Percentiles rank a stretch among this genome's conserved stretches.
phyloP scores from a whole-genome alignment of 2,329 filamentous ascomycete genomes.

The Microascus cirrosus region DNA sequence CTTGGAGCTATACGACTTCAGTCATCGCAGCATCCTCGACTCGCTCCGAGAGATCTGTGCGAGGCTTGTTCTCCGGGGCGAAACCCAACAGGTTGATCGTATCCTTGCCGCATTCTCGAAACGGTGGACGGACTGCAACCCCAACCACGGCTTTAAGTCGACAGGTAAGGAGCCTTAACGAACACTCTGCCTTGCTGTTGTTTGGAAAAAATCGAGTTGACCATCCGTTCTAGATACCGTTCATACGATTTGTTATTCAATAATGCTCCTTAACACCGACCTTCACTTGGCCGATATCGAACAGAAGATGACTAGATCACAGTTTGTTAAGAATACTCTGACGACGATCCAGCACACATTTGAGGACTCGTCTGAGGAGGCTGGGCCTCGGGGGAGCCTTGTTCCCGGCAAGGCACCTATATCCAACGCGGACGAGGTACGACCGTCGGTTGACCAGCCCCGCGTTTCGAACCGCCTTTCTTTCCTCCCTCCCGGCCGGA shows the following conservation, averaged over 20 bases:
- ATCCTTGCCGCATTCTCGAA: slow-evolving; percentile 82
- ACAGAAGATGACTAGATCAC: slow-evolving; percentile 86
- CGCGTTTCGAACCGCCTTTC: slow-evolving; percentile 31
- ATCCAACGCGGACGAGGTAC: slow-evolving; percentile 19
- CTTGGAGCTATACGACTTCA: slow-evolving; percentile 86
- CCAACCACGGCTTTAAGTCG: slow-evolving; percentile 84
- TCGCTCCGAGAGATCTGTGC: slow-evolving; percentile 73
- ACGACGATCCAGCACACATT: slow-evolving; percentile 73
- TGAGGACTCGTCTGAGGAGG: slow-evolving; percentile 57
- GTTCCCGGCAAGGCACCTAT: slow-evolving; percentile 30
- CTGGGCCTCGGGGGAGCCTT: slow-evolving; percentile 49
- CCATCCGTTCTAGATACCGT: slow-evolving; percentile 58
- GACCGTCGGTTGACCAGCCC: slow-evolving; percentile 23
- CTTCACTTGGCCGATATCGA: slow-evolving; percentile 92
- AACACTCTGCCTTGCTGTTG: background rate
- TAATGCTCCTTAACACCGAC: slow-evolving; percentile 92
- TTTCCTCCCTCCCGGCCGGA: slow-evolving; percentile 29
- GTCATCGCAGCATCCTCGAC: slow-evolving; percentile 65
- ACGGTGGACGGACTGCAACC: slow-evolving; percentile 89
- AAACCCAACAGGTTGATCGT: slow-evolving; percentile 94
- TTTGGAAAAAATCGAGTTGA: background rate
- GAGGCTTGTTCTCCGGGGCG: slow-evolving; percentile 72
- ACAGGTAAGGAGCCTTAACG: slow-evolving; percentile 47
- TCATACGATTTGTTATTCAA: slow-evolving; percentile 93
- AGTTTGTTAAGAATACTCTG: slow-evolving; percentile 96